Evolutionary conservation across 2,329 filamentous ascomycete genomes (phyloP), one percentile per base, ranked within the genome.

Genomic region (Cytospora piceicola): DNA sequence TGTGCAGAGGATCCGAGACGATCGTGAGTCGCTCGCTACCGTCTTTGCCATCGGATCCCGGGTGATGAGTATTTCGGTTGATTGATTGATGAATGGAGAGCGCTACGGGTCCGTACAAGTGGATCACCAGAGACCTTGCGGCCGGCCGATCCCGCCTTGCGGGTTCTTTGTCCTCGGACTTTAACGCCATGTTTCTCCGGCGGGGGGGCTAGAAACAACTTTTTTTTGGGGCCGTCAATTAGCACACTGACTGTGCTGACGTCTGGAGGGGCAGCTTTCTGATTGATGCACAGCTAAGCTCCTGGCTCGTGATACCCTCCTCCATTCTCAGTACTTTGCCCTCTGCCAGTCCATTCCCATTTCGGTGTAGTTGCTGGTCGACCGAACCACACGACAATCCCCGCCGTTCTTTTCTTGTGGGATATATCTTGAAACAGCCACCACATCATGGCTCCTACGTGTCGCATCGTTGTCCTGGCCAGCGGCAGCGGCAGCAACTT

Each of bases 401-500:
- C 42, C 46, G n/a, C n/a, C n/a, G 8, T 24, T 49, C n/a, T 24
- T 11, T 20, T 2, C 1, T 12, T n/a, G 39, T 42, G 39, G 3
- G 2, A 20, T 12, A 27, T 5, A 27, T 24, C 22, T 17, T 17
- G 24, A 12, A 5, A 14, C 53, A 51, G 17, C 7, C 17, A 27
- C 51, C 34, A 15, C 51, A 55, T 32, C 57, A 67, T 64, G 64
- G 60, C 66, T 17, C 42, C 63, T 12, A 58, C 61, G 46, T 82
- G 79, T 72, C 85, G 84, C 64, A 82, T 91, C 71, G 83, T 88
- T 61, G 86, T 92, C 71, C 85, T 92, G 73, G 89, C 89, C 76
- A 90, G 88, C 58, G 90, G 91, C 76, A 88, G 85, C 70, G 92
- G 92, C 71, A 88, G 89, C 49, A 94, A 94, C 75, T 86, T 94